Base-by-base conservation (phyloP, 768 basidiomycete species). In the Plicaturopsis crispa region DNA sequence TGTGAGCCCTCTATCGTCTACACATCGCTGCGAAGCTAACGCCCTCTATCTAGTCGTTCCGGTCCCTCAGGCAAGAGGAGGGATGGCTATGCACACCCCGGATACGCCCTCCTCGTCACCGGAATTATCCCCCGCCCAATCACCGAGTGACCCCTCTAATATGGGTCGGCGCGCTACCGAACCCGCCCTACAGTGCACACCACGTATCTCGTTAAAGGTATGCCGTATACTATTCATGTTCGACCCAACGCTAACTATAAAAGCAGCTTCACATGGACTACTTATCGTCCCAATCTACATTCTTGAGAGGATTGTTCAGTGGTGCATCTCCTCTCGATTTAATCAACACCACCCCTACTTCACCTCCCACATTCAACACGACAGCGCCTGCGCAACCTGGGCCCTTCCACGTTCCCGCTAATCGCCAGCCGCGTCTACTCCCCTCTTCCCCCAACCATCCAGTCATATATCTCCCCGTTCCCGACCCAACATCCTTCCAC, bases 251-350 rank as follows among this genome's bases (percentile, higher is more conserved):
- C 33, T 48, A 16, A 40, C 47, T 35, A 47, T 38, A 19, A 39
- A 35, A 8, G 24, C 48, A 89, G 86, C 62, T 91, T 19, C 90
- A 94, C 50, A 68, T 75, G 45, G 84, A 86, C 53, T 88, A 82
- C 51, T 73, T 94, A 31, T 75, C 78, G n/a, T 78, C 84, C 13
- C 86, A 90, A 56, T 91, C 88, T 0, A 69, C 69, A 31, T 76
- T 89, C 38, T 65, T 92, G 33, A 68, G 79, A 24, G 73, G 70
- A 6, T 69, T 92, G 30, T 75, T 92, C 53, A 76, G 74, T 48
- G 84, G 83, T 19, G 66, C 76, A 28, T 72, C 75, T 17, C 66
- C 80, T 12, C 57, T 77, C 43, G 75, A 84, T 45, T 66, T 84
- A 40, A 67, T 78, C 46, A 60, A 50, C 48, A 59, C 61, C 52